Conservation (phyloP, 2,329 filamentous ascomycete genomes). For the Dothideomycetes sp. region DNA sequence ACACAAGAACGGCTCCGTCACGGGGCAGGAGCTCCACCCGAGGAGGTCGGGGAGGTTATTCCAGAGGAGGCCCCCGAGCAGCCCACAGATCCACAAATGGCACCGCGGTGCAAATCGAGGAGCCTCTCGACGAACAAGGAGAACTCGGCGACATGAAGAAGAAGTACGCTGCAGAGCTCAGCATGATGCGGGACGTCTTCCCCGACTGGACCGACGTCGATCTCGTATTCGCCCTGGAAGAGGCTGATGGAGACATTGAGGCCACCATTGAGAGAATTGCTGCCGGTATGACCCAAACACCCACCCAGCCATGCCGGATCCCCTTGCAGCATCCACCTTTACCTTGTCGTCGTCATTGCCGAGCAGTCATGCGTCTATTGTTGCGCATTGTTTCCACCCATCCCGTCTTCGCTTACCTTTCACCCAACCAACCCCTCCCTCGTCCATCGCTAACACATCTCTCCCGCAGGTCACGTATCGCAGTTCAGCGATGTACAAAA, state of each 20-base stretch:
- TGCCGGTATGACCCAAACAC: constrained; percentile 53
- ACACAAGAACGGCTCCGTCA: constrained; percentile 68
- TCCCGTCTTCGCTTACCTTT: neutral
- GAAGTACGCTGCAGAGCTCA: constrained; percentile 69
- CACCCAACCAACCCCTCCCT: neutral
- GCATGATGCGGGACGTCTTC: constrained; percentile 83
- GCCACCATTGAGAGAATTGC: constrained; percentile 67
- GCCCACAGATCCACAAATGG: constrained; percentile 51
- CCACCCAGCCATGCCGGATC: no score
- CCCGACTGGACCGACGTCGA: constrained; percentile 93
- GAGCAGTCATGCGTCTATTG: no score
- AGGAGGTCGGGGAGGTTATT: constrained; percentile 65
- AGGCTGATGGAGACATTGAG: constrained; percentile 67
- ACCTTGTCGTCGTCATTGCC: no score
- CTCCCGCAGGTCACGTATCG: constrained; percentile 55
- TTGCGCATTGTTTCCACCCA: neutral
- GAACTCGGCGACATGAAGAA: constrained; percentile 89
- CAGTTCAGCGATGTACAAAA: constrained; percentile 79
- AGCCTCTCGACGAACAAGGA: constrained; percentile 67
- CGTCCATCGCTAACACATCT: neutral
- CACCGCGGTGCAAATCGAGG: constrained; percentile 46
- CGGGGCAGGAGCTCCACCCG: constrained; percentile 86
- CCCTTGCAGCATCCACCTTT: no score
- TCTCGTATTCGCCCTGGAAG: constrained; percentile 82
- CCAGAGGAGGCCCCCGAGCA: constrained; percentile 37